A percentile compares a stretch with the other conserved stretches of the same genome.
Evolutionary conservation across 2,329 filamentous ascomycete genomes (phyloP).

Genomic region (Colletotrichum higginsianum): DNA sequence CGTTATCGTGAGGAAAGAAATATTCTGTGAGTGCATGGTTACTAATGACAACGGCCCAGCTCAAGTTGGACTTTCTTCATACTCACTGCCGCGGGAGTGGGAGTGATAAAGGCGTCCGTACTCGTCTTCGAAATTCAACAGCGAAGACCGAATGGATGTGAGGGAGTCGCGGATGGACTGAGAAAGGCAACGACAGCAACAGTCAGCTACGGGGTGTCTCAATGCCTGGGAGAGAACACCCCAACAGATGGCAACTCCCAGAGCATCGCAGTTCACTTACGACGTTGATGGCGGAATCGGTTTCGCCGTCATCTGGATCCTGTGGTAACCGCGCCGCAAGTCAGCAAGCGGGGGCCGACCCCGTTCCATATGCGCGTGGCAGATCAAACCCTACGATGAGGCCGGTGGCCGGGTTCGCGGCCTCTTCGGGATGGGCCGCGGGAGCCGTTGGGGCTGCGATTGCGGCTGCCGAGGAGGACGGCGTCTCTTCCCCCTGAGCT

Average conservation of each 20-base stretch:
- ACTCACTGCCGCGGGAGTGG: slow-evolving; percentile 33
- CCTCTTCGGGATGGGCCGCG: not conserved
- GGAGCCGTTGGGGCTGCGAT: not conserved
- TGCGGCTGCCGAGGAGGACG: not conserved
- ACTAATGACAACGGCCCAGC: not conserved
- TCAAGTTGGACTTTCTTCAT: fast-evolving
- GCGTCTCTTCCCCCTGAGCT: not conserved
- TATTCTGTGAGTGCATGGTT: slow-evolving; percentile 17
- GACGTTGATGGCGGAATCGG: slow-evolving; percentile 32
- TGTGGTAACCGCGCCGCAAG: not conserved
- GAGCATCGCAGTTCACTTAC: slow-evolving; percentile 5
- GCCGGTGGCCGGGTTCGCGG: slow-evolving; percentile 32
- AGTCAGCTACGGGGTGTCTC: not conserved
- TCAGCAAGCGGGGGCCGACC: not conserved
- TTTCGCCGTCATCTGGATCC: slow-evolving; percentile 27
- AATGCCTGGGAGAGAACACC: not conserved
- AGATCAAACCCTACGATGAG: slow-evolving; percentile 27
- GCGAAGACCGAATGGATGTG: slow-evolving; percentile 28
- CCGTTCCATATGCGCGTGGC: no score
- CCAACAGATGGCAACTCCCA: fast-evolving
- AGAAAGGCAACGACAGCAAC: no score
- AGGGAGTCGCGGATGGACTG: slow-evolving; percentile 36
- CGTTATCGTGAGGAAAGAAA: slow-evolving; percentile 36
- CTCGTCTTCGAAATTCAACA: slow-evolving; percentile 31
- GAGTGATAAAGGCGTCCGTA: slow-evolving; percentile 35